These are phyloP conservation scores for Talaromyces sp. DNA, from an alignment of 2,329 filamentous ascomycete genomes.

Conservation along the genomic window DNA sequence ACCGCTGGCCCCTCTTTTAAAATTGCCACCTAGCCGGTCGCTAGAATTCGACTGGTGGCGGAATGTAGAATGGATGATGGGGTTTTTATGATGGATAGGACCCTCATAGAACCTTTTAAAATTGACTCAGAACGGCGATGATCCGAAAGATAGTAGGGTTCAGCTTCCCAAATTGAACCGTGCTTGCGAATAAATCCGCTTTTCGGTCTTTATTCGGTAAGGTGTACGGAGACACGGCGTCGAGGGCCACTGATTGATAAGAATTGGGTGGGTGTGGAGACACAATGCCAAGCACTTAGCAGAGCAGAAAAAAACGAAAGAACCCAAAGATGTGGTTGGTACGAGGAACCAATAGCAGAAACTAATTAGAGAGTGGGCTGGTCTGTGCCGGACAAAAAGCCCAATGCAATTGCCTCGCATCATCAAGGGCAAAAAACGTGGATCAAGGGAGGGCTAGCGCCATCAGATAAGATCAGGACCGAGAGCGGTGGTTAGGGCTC, in stretches of 20 bases:
- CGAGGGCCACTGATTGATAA: constrained; percentile 29
- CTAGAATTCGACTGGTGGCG: neutral
- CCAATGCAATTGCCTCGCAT: constrained; percentile 5
- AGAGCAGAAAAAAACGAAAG: neutral
- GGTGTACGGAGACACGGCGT: neutral
- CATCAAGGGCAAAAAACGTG: constrained; percentile 17
- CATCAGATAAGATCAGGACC: constrained; percentile 31
- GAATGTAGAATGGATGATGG: neutral
- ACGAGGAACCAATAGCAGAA: constrained; percentile 7
- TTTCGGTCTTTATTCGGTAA: constrained; percentile 16
- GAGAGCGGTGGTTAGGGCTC: constrained; percentile 14
- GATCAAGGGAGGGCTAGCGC: constrained; percentile 19
- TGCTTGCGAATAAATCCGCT: constrained; percentile 10
- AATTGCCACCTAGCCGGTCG: constrained; percentile 3
- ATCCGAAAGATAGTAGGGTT: neutral
- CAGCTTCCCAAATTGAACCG: constrained; percentile 1
- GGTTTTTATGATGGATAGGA: neutral
- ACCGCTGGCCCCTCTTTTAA: constrained; percentile 2
- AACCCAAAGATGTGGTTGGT: constrained; percentile 1
- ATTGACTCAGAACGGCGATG: neutral
- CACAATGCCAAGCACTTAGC: constrained; percentile 12
- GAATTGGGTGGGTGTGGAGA: constrained; percentile 11
- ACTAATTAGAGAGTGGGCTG: neutral
- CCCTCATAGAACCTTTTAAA: neutral
- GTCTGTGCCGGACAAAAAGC: neutral